Evolutionary conservation across 164 flowering plant genomes (phyloP), one percentile per base, ranked within the genome.

Genomic region (Chimonanthus salicifolius): DNA sequence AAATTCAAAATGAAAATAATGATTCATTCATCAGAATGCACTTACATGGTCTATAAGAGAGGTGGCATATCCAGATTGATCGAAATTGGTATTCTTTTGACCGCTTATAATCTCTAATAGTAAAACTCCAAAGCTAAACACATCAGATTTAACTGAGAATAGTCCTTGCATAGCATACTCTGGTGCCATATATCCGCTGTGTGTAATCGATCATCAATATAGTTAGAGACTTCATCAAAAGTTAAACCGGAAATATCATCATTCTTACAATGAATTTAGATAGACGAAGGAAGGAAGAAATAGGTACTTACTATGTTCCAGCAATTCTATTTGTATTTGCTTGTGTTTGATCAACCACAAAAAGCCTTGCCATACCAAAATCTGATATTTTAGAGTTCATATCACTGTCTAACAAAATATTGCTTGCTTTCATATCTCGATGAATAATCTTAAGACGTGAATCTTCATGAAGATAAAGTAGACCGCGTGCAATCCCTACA

Each of bases 401-500:
- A 5, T 84, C 84, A 0, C 9, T 62, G 72, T 89, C 90, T 21
- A 89, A 46, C 47, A 87, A 71, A 6, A 86, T 64, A 54, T 89
- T 89, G 81, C 87, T 81, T 11, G 88, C 78, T 71, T 87, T 88
- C 4, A 88, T 83, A 80, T 88, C 89, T 6, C 89, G 78, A 58
- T 87, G 92, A 7, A 87, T 84, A 13, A 88, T 83, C 58, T 68
- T 70, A 10, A 85, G 74, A 6, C 83, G 74, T 15, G 89, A 89
- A 58, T 87, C 92, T 21, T 83, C 86, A 43, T 89, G 92, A 62
- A 89, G 85, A 69, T 89, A 87, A 13, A 86, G 78, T 54, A 89
- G 49, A 5, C 90, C 90, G 50, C 85, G 78, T 13, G 88, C 84
- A n/a, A 87, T 79, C 13, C 89, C 89, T 16, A 4, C 54, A 2